phyloP scores from a whole-genome alignment of 2,329 filamentous ascomycete genomes.

The Ceratocystis cacaofunesta region DNA sequence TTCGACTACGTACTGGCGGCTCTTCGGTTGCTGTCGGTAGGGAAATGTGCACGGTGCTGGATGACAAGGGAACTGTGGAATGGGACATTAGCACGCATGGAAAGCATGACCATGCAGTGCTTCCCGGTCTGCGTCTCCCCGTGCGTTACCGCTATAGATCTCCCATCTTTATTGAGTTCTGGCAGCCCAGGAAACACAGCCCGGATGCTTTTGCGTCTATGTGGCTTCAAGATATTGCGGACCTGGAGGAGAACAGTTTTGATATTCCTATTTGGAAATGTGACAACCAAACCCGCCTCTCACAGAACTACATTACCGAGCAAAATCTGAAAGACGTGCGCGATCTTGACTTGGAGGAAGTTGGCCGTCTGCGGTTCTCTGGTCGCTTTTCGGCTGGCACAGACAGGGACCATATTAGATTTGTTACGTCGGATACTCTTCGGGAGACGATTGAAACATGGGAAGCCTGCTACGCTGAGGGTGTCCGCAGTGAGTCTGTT shows the following conservation, averaged over 20 bases:
- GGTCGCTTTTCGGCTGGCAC: conserved; percentile 80
- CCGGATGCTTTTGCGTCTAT: conserved; percentile 63
- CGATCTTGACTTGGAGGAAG: conserved; percentile 60
- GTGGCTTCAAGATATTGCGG: conserved; percentile 74
- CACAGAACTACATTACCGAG: conserved; percentile 84
- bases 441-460: conserved; percentile 90
- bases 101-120: conserved; percentile 22
- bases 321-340: conserved; percentile 55
- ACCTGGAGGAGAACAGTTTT: conserved; percentile 62
- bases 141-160: conserved; percentile 84
- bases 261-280: conserved; percentile 88
- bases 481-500: conserved; percentile 60
- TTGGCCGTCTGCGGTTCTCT: conserved; percentile 68
- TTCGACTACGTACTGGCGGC: conserved; percentile 72
- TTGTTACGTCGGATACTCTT: conserved; percentile 73
- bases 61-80: conserved; percentile 22
- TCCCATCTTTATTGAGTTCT: conserved; percentile 78
- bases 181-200: conserved; percentile 51
- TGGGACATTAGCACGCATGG: conserved; percentile 35
- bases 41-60: conserved; percentile 5
- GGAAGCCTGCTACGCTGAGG: conserved; percentile 82
- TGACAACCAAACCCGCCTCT: conserved; percentile 56
- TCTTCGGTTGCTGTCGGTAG: conserved; percentile 45
- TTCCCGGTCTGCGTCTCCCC: conserved; percentile 52
- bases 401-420: conserved; percentile 69